Conservation (phyloP, 129 eudicot species). For the Helianthus annuus region HanXRQr2.0-SUNRISE NC_035435.2:150880092-150880591, state of each 20-base stretch:
- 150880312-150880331: slow-evolving; percentile 24
- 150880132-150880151: slow-evolving; percentile 16
- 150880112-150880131: slow-evolving; percentile 27
- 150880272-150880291: slow-evolving; percentile 51
- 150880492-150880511: slow-evolving; percentile 57
- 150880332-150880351: slow-evolving; percentile 25
- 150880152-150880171: slow-evolving; percentile 18
- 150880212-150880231: neutral
- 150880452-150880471: slow-evolving; percentile 43
- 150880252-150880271: slow-evolving; percentile 60
- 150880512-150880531: slow-evolving; percentile 54
- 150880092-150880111: neutral
- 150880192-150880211: neutral
- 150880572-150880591: slow-evolving; percentile 87
- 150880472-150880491: slow-evolving; percentile 53
- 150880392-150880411: slow-evolving; percentile 15
- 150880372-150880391: slow-evolving; percentile 45
- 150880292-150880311: slow-evolving; percentile 40
- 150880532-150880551: slow-evolving; percentile 61
- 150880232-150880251: slow-evolving; percentile 46
- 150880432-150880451: slow-evolving; percentile 32
- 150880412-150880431: slow-evolving; percentile 27
- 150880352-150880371: slow-evolving; percentile 30
- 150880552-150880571: slow-evolving; percentile 96
- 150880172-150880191: slow-evolving; percentile 13